phyloP scores from a whole-genome alignment of 2,329 filamentous ascomycete species.

The Ascochyta viciae-villosae region DNA sequence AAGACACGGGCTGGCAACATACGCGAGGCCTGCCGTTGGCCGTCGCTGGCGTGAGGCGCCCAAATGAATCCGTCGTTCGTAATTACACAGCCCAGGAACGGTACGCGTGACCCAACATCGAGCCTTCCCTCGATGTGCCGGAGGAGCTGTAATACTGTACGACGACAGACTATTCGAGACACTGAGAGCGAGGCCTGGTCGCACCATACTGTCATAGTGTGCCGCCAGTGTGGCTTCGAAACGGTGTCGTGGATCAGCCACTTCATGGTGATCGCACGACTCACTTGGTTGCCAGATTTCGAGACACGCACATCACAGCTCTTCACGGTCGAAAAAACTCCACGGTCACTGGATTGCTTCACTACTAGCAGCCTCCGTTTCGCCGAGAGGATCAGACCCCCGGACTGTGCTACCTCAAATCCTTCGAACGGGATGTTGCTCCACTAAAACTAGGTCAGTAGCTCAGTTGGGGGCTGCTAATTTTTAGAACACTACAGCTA shows the following conservation, averaged over 20 bases:
- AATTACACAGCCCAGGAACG: not conserved
- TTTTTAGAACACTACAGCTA: too few relatives aligned
- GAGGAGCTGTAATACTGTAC: slow-evolving; percentile 3
- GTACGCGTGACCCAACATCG: slow-evolving; percentile 5
- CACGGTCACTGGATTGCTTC: too few relatives aligned
- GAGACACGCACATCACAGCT: too few relatives aligned
- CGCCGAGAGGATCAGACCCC: too few relatives aligned
- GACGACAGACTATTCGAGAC: not conserved
- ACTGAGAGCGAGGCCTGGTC: slow-evolving; percentile 7
- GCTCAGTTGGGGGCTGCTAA: too few relatives aligned
- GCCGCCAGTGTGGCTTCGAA: too few relatives aligned
- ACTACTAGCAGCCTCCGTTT: too few relatives aligned
- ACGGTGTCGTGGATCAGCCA: not conserved
- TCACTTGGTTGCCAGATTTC: not conserved
- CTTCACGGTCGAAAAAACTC: too few relatives aligned
- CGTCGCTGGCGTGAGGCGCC: not conserved
- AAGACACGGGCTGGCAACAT: not conserved
- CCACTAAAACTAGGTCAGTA: too few relatives aligned
- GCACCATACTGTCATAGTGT: not conserved
- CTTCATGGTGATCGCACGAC: not conserved
- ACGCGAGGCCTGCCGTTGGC: not conserved
- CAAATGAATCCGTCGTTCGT: not conserved
- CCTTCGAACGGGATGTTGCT: too few relatives aligned
- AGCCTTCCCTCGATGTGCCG: not conserved
- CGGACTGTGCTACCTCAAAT: too few relatives aligned